Evolutionary conservation across 495 filamentous ascomycete genomes (phyloP), one percentile per base, ranked within the genome.

Genomic region (Neurospora tetraspora): DNA sequence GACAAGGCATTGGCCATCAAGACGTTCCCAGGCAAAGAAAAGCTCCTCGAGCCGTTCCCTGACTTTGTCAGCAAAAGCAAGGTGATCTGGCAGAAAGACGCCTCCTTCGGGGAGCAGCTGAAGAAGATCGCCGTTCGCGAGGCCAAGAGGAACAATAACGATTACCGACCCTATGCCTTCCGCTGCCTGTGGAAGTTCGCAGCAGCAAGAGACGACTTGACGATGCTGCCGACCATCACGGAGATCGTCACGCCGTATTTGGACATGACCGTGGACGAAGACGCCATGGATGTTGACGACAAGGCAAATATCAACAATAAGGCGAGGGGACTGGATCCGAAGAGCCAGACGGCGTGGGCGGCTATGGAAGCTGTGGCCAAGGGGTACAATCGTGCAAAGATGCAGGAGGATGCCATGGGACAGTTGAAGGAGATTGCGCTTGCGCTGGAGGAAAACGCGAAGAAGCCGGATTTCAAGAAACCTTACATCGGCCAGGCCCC

Each of bases 1-100:
- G 92, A 97, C 59, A 91, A 90, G 77, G 90, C 94, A 3, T 78
- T 97, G 70, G 85, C 87, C 18, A 91, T 96, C 27, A 98, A 96
- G 82, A 97, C 94, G 5, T 99, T 97, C 88, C 89, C 92, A 11
- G 94, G 93, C 10, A 99, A 99, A 81, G 96, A 98, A 80, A 90
- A 88, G 72, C 89, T 98, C 68, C 83, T 98, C n/a, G 86, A 89
- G 72, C 91, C 92, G n/a, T 91, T 97, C 79, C 90, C 93, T 14
- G 88, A 88, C 71, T 94, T 97, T 75, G 88, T 90, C 2, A 83
- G 87, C 69, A 88, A 90, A 70, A 87, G 84, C 14, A 87, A 85
- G 76, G 82, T 77, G 16, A 76, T 92, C 31, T 94, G 92, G 88
- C 77, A 79, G 40, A 80, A 77, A 14, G 85, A 90, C 40, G 74